These are phyloP conservation scores for Botrytis tulipae DNA, from an alignment of 2,329 filamentous ascomycete species.

Conservation along the genomic window DNA sequence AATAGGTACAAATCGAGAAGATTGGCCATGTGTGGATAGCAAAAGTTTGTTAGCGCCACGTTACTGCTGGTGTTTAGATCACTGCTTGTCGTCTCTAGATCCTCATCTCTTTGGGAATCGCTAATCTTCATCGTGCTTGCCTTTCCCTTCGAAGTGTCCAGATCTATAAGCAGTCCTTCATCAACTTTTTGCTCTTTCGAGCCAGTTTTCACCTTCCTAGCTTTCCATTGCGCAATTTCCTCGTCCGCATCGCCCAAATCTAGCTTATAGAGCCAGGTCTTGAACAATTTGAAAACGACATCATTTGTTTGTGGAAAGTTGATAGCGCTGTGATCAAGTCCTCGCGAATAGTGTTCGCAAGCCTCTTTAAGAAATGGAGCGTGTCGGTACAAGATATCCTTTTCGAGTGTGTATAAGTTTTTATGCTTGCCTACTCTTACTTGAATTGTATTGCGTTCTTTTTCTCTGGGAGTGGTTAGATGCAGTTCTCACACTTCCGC, in stretches of 20 bases:
- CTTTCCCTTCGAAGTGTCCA: background rate
- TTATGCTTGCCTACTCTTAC: background rate
- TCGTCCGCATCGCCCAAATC: background rate
- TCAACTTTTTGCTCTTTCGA: background rate
- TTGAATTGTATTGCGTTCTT: background rate
- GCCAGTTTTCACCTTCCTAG: background rate
- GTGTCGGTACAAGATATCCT: background rate
- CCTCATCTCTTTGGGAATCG: background rate
- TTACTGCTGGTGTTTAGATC: background rate
- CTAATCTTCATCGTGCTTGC: fast-evolving
- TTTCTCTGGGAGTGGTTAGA: background rate
- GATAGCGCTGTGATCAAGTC: background rate
- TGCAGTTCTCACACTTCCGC: no score
- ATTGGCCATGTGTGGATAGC: background rate
- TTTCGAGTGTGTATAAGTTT: background rate
- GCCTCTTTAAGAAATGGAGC: background rate
- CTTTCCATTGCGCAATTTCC: background rate
- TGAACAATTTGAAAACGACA: background rate
- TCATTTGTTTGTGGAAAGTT: background rate
- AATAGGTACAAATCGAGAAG: background rate
- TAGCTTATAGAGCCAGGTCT: background rate
- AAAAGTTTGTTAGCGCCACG: background rate
- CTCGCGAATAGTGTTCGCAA: background rate
- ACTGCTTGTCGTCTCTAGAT: background rate
- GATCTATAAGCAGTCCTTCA: background rate